phyloP scores from a whole-genome alignment of 345 rosid species.

The Salix brachista region DNA sequence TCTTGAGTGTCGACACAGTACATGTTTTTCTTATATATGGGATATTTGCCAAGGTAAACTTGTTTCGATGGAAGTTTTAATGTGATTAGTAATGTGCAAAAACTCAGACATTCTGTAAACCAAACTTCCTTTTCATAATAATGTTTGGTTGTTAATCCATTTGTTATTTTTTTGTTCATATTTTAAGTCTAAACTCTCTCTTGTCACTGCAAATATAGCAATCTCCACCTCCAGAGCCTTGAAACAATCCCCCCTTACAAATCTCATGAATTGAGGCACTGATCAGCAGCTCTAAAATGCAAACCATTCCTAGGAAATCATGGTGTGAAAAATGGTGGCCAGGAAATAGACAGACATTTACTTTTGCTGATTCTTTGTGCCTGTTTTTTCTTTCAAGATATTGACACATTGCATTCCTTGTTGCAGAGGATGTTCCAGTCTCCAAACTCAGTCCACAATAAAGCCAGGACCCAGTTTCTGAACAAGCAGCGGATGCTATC shows the following conservation, averaged over 20 bases:
- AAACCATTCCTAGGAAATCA: neutral
- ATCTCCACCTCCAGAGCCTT: neutral
- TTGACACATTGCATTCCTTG: neutral
- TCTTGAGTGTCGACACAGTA: neutral
- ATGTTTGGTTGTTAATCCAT: neutral
- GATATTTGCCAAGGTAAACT: neutral
- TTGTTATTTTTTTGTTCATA: neutral
- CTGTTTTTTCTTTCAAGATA: neutral
- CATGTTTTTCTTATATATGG: neutral
- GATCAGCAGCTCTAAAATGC: neutral
- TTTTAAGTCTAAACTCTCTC: neutral
- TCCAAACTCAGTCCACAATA: conserved; percentile 68
- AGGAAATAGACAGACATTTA: neutral
- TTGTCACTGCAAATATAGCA: neutral
- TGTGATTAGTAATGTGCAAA: neutral
- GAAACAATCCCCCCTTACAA: neutral
- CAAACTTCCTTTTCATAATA: neutral
- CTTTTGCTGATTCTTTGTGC: neutral
- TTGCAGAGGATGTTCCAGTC: conserved; percentile 71
- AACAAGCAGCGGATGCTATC: conserved; percentile 84
- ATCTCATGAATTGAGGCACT: neutral
- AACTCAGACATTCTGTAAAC: neutral
- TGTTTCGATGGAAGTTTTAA: neutral
- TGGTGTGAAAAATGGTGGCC: neutral
- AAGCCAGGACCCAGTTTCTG: conserved; percentile 82